Evolutionary conservation across 129 eudicot genomes (phyloP), one percentile per base, ranked within the genome.

Genomic region (Saposhnikovia divaricata): DNA sequence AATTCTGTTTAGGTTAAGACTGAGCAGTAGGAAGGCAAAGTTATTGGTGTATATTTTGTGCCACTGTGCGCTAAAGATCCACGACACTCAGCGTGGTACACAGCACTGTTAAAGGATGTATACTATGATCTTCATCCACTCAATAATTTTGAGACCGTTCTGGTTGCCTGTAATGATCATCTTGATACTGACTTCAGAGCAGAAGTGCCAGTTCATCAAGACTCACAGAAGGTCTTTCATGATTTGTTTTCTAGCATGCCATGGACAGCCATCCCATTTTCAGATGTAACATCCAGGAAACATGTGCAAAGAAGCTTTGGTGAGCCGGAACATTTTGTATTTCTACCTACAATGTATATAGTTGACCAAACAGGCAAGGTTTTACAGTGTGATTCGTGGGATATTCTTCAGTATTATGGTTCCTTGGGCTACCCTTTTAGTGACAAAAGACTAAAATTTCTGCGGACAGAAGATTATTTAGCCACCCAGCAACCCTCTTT

Each of bases 261-360:
- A 16, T 66, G 72, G 72, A 66, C 72, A 2, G 42, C 72, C 42
- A 66, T 66, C 72, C 72, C 72, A 66, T 66, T 66, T 28, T 25
- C 72, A 12, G 72, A 66, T 13, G 38, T 25, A 13, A 25, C 72
- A 66, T 66, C 38, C 18, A 66, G 72, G 38, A 31, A 66, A 23
- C 37, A 28, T 66, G 1, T 66, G 31, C 16, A 25, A 28, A 66
- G 16, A 66, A 66, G 39, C 28, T 66, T 66, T 66, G 72, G 16
- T 12, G 5, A 12, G 55, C 21, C 55, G 14, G 55, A 48, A 13
- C 0, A 48, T 1, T 15, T 0, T 48, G 4, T 48, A 2, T 48
- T 48, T 0, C 19, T 2, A 48, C 21, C 66, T n/a, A 23, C 0
- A 1, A 6, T 57, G 28, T 57, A 21, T n/a, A n/a, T 57, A 21